phyloP scores from a whole-genome alignment of 768 basidiomycete genomes.

The Xanthoconium purpureum region DNA sequence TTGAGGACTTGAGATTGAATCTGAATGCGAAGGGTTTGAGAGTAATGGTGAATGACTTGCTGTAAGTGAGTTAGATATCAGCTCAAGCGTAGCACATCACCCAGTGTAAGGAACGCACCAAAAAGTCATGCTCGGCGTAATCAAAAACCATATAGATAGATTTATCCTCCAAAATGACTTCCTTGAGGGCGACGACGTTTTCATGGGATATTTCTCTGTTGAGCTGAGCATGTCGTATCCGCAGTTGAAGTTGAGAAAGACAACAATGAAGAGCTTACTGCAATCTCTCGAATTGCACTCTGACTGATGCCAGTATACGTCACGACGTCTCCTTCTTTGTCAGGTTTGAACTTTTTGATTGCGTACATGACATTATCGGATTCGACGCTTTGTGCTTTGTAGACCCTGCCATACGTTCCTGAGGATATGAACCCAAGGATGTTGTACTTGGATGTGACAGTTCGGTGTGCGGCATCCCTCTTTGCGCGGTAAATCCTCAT shows the following conservation, averaged over 20 bases:
- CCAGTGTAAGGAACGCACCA: constrained; percentile 51
- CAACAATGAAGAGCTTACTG: constrained; percentile 47
- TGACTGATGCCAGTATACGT: constrained; percentile 98
- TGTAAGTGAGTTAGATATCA: constrained; percentile 29
- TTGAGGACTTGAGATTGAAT: constrained; percentile 83
- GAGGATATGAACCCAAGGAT: constrained; percentile 98
- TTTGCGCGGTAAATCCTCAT: constrained; percentile 85
- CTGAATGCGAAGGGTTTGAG: constrained; percentile 76
- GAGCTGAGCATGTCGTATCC: constrained; percentile 44
- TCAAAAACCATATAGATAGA: constrained; percentile 99
- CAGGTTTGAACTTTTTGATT: constrained; percentile 99
- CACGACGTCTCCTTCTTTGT: constrained; percentile 95
- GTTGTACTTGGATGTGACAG: constrained; percentile 78
- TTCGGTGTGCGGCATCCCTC: constrained; percentile 63
- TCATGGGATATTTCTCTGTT: constrained; percentile 89
- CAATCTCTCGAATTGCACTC: constrained; percentile 95
- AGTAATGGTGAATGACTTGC: constrained; percentile 99
- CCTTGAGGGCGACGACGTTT: constrained; percentile 86
- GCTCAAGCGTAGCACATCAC: not conserved
- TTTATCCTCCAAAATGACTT: constrained; percentile 97
- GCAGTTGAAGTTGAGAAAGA: constrained; percentile 16
- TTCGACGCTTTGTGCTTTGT: constrained; percentile 85
- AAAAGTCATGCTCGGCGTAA: constrained; percentile 97
- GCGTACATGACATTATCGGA: constrained; percentile 75
- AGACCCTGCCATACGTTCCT: constrained; percentile 97